Conservation (phyloP, 2,329 filamentous ascomycete genomes). For the Ascosphaera apis region DNA sequence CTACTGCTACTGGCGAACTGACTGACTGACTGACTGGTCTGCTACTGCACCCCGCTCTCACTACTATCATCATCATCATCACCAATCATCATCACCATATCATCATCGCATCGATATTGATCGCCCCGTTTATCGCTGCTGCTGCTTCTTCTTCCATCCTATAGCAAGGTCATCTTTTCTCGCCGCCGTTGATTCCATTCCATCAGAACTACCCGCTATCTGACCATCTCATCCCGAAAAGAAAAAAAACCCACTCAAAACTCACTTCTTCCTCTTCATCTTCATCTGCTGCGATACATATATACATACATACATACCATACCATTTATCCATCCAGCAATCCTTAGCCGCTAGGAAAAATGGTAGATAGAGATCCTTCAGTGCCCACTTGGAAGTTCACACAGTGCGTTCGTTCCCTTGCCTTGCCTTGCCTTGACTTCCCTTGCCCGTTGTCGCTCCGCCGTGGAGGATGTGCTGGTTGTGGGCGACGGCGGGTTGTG, state of each 20-base stretch:
- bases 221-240: conserved; percentile 2
- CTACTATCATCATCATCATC: too few relatives aligned
- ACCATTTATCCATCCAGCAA: too few relatives aligned
- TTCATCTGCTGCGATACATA: conserved; percentile 8
- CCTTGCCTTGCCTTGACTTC: conserved; percentile 3
- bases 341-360: too few relatives aligned
- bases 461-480: neutral
- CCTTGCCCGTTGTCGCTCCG: conserved; percentile 3
- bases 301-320: conserved; percentile 16
- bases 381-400: conserved; percentile 99
- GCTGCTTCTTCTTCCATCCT: too few relatives aligned
- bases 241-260: conserved; percentile 3
- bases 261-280: conserved; percentile 6
- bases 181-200: conserved; percentile 8
- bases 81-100: too few relatives aligned
- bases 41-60: too few relatives aligned
- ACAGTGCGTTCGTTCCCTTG: conserved; percentile 67
- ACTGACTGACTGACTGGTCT: neutral
- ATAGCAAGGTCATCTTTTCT: too few relatives aligned
- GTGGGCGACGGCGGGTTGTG: neutral
- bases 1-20: neutral
- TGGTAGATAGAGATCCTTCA: conserved; percentile 89
- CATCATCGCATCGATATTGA: too few relatives aligned
- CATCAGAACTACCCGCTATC: conserved; percentile 3
- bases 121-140: too few relatives aligned